Evolutionary conservation across 2,329 filamentous ascomycete species (phyloP).

Genomic region (Didymosphaeria variabile): DNA sequence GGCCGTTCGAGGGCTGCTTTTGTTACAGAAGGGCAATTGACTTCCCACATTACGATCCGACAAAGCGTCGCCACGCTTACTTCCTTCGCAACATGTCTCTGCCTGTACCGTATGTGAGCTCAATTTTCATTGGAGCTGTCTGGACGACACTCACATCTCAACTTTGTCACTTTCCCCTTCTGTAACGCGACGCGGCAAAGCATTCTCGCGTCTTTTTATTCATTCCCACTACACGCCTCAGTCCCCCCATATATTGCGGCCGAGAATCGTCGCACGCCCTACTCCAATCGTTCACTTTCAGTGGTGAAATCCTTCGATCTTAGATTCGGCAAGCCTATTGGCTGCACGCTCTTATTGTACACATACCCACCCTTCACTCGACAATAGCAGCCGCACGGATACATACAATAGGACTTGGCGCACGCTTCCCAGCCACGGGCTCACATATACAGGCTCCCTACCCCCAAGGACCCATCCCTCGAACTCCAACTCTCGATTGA

Average conservation of each 20-base stretch:
- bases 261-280: neutral
- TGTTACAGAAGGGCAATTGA: too few relatives aligned
- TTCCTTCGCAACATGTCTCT: conserved; percentile 33
- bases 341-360: conserved; percentile 14
- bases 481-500: neutral
- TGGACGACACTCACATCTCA: neutral
- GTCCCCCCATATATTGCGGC: conserved; percentile 2
- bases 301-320: neutral
- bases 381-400: neutral
- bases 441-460: conserved; percentile 2
- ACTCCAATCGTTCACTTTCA: neutral
- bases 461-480: neutral
- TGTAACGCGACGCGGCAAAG: neutral
- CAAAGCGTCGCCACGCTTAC: neutral
- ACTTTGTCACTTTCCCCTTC: neutral
- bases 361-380: neutral
- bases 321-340: neutral
- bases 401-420: conserved; percentile 6
- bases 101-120: conserved; percentile 37
- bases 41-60: too few relatives aligned
- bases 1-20: too few relatives aligned
- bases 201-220: neutral
- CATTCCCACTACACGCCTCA: neutral
- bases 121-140: neutral
- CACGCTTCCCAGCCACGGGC: neutral